Conservation (phyloP, 2,329 filamentous ascomycete genomes). For the Fusarium abutilonis region DNA sequence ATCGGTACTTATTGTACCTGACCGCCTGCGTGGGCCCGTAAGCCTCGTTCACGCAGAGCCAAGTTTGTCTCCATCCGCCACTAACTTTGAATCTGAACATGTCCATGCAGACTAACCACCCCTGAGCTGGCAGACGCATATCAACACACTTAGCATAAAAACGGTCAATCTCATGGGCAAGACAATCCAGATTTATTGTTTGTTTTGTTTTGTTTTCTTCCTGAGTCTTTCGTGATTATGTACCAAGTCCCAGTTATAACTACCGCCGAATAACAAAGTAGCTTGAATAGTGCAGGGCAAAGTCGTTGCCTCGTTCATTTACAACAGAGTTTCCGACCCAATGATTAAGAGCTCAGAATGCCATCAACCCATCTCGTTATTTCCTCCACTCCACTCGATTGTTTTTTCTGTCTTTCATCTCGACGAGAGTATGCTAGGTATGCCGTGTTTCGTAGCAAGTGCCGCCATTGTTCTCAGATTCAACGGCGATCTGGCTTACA, state of each 20-base stretch:
- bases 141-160: slow-evolving; percentile 6
- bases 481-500: slow-evolving; percentile 26
- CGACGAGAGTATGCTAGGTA: slow-evolving; percentile 16
- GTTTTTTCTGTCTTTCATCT: slow-evolving; percentile 28
- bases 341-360: slow-evolving; percentile 5
- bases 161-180: slow-evolving; percentile 7
- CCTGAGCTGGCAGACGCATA: slow-evolving; percentile 16
- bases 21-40: not conserved
- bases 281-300: slow-evolving; percentile 30
- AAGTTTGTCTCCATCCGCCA: not conserved
- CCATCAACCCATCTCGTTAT: slow-evolving; percentile 17
- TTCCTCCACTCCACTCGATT: slow-evolving; percentile 16
- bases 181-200: slow-evolving; percentile 1
- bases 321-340: not conserved
- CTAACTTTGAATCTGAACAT: no score
- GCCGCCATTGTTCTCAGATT: slow-evolving; percentile 25
- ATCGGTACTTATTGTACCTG: slow-evolving; percentile 24
- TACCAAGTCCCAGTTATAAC: slow-evolving; percentile 40
- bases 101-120: not conserved
- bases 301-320: slow-evolving; percentile 19
- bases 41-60: not conserved
- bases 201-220: slow-evolving; percentile 1
- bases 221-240: slow-evolving; percentile 32
- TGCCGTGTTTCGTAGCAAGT: slow-evolving; percentile 38
- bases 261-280: slow-evolving; percentile 20